These are phyloP conservation scores for Pestalotiopsis fici DNA, from an alignment of 2,329 filamentous ascomycete genomes.

Conservation along the genomic window DNA sequence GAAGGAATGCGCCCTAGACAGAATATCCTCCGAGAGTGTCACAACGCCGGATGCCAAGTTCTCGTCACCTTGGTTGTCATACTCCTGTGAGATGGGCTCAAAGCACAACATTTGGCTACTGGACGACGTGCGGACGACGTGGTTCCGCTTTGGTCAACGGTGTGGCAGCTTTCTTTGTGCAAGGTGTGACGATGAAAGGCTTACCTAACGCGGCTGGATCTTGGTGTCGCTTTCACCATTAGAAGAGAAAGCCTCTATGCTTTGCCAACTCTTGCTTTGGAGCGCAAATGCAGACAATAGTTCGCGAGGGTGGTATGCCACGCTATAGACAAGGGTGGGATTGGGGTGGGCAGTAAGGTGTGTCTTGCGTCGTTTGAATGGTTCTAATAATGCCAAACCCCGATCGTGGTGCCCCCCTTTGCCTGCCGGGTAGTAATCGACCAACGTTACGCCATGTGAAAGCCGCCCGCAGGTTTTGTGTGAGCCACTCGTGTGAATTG, in stretches of 20 bases:
- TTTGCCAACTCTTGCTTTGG: neutral
- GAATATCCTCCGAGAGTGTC: neutral
- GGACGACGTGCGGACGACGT: neutral
- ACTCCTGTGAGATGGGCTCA: neutral
- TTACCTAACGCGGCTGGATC: neutral
- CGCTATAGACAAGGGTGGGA: neutral
- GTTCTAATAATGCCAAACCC: neutral
- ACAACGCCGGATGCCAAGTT: neutral
- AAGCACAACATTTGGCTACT: slow-evolving; percentile 1
- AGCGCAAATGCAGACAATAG: neutral
- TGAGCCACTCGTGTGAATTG: neutral
- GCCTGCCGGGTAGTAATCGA: neutral
- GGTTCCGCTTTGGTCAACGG: slow-evolving; percentile 4
- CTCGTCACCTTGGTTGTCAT: neutral
- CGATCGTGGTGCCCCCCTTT: neutral
- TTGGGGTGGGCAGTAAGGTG: neutral
- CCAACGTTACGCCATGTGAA: neutral
- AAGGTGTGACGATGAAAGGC: neutral
- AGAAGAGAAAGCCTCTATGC: neutral
- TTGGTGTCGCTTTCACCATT: neutral
- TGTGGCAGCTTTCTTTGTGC: slow-evolving; percentile 4
- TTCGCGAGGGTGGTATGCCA: neutral
- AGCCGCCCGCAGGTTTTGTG: neutral
- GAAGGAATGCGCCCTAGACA: neutral
- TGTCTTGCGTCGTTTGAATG: neutral